These are phyloP conservation scores for Mucor mucedo DNA, from an alignment of 371 early-diverging fungal genomes.

Conservation along the genomic window DNA sequence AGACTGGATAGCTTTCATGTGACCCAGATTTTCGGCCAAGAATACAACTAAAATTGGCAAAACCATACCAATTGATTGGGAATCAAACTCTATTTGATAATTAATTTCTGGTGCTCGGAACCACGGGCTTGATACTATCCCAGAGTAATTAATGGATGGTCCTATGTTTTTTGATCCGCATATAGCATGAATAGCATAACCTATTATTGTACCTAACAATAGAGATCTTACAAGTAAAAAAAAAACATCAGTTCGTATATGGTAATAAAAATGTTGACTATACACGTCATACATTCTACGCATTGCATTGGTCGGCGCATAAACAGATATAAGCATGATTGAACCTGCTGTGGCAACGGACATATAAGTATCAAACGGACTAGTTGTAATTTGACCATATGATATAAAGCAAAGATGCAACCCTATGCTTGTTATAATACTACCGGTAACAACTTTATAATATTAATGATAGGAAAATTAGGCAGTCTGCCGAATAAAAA, in stretches of 20 bases:
- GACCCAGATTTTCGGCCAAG: constrained; percentile 59
- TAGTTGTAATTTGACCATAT: constrained; percentile 38
- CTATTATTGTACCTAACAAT: constrained; percentile 49
- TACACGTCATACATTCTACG: constrained; percentile 37
- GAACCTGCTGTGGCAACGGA: constrained; percentile 44
- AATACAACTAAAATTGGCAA: constrained; percentile 42
- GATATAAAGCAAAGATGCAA: constrained; percentile 51
- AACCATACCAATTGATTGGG: constrained; percentile 43
- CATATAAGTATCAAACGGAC: constrained; percentile 54
- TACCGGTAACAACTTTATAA: constrained; percentile 51
- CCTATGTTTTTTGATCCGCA: constrained; percentile 43
- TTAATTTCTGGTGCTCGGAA: constrained; percentile 34
- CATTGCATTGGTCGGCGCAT: constrained; percentile 42
- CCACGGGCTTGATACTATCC: constrained; percentile 45
- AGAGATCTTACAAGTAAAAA: constrained; percentile 38
- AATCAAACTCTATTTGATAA: constrained; percentile 37
- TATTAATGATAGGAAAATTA: not conserved
- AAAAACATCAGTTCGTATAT: not conserved
- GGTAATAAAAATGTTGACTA: not conserved
- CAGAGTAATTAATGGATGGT: constrained; percentile 43
- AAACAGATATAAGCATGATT: constrained; percentile 48
- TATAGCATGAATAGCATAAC: constrained; percentile 47
- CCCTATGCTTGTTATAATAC: constrained; percentile 59
- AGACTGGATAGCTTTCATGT: constrained; percentile 57
- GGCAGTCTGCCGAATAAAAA: not conserved